These are phyloP conservation scores for Phytophthora hibernalis DNA, from an alignment of 352 stramenopile genomes.

Conservation along the genomic window DNA sequence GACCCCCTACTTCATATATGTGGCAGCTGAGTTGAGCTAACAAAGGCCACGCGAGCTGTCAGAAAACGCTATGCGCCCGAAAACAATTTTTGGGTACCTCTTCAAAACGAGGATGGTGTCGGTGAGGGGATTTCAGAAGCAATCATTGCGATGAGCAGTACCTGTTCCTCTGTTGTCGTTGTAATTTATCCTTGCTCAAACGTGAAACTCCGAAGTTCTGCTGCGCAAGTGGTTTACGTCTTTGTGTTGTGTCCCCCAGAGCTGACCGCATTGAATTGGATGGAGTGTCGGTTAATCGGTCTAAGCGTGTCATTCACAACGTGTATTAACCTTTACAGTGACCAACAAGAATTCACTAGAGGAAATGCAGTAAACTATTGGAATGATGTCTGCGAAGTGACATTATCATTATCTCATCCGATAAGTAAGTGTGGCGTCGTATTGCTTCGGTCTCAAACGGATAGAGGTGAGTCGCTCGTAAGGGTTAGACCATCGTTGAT, in stretches of 20 bases:
- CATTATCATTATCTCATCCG: neutral
- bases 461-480: neutral
- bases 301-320: too few species aligned
- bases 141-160: neutral
- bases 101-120: neutral
- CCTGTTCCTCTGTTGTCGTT: slow-evolving; percentile 3
- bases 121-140: slow-evolving; percentile 5
- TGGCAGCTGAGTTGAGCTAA: slow-evolving; percentile 12
- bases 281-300: slow-evolving; percentile 12
- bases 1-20: slow-evolving; percentile 7
- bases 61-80: slow-evolving; percentile 1
- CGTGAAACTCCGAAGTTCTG: slow-evolving; percentile 13
- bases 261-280: slow-evolving; percentile 12
- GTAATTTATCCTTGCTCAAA: slow-evolving; percentile 1
- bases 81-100: neutral
- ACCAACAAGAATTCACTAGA: slow-evolving; percentile 21
- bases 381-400: slow-evolving; percentile 3
- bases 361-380: slow-evolving; percentile 24
- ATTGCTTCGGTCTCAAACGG: neutral
- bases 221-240: slow-evolving; percentile 13
- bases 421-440: neutral
- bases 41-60: neutral
- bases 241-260: slow-evolving; percentile 1
- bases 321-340: too few species aligned
- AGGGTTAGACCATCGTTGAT: slow-evolving; percentile 3